Evolutionary conservation across 2,329 filamentous ascomycete genomes (phyloP).

Genomic region (Epichloe uncinata): DNA sequence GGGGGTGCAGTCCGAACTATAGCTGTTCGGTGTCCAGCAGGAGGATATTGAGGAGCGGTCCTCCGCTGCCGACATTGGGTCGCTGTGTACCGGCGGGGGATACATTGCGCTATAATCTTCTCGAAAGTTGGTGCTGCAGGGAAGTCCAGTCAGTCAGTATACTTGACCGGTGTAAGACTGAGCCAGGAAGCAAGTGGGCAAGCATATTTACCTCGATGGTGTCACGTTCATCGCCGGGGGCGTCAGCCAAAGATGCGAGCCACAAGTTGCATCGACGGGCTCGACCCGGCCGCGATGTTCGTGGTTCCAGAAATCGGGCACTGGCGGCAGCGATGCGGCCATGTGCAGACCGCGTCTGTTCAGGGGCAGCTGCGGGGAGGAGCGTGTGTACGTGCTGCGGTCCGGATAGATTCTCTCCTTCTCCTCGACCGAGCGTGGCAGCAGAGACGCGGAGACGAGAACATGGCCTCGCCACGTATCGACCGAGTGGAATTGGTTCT

Average conservation of each 20-base stretch:
- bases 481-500: neutral
- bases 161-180: neutral
- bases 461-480: neutral
- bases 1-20: neutral
- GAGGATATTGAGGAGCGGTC: neutral
- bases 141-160: neutral
- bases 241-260: neutral
- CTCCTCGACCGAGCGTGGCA: neutral
- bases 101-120: neutral
- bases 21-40: neutral
- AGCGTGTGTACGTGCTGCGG: neutral
- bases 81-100: neutral
- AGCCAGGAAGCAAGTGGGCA: neutral
- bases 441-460: neutral
- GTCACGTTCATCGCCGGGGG: neutral
- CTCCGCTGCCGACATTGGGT: neutral
- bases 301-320: conserved; percentile 1
- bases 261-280: neutral
- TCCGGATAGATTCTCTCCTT: neutral
- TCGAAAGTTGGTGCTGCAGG: neutral
- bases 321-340: neutral
- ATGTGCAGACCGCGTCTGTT: neutral
- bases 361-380: neutral
- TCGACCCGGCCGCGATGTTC: neutral
- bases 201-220: neutral